Base-by-base conservation (phyloP, 1,139 yeast species). In the Zygoascus meyerae region DNA sequence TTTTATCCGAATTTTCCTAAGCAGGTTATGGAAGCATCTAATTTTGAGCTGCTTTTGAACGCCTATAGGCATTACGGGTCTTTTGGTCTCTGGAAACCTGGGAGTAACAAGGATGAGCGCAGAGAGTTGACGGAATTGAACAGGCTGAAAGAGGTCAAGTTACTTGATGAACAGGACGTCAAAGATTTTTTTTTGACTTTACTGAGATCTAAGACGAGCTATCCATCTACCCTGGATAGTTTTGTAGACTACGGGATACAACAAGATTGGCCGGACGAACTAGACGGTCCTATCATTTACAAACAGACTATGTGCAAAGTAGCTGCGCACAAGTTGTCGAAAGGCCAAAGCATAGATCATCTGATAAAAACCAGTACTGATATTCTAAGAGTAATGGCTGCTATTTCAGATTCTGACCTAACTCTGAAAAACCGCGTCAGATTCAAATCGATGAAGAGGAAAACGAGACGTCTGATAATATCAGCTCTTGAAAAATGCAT, bases 1-100 rank as follows among this genome's bases (percentile, higher is more conserved):
- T 21, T 47, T 18, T 47, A 43, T 29, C 47, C 47, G 11, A 47
- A 47, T 39, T 47, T 47, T 29, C 47, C 49, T 2, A 31, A 34
- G 14, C 44, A 46, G 36, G 49, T 47, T 10, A 47, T 47, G 44
- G 46, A 42, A 11, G 42, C 46, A 7, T 30, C 40, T 9, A 34
- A 34, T 7, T 36, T 11, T 3, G 47, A 47, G 42, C 46, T 43
- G 12, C 16, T 41, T n/a, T 2, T 38, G 11, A 47, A 39, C 38
- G 47, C 47, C n/a, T 15, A 39, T n/a, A 9, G 14, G 16, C 49
- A 47, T 18, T 44, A 43, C 26, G 44, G 47, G 47, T 28, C 44
- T 11, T 11, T 3, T 4, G 47, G 47, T 6, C 14, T 16, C n/a
- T 39, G 38, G 43, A 8, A 7, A 6, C 47, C 47, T 7, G 18